Conservation (phyloP, 2,329 filamentous ascomycete genomes). For the Capronia epimyces region DNA sequence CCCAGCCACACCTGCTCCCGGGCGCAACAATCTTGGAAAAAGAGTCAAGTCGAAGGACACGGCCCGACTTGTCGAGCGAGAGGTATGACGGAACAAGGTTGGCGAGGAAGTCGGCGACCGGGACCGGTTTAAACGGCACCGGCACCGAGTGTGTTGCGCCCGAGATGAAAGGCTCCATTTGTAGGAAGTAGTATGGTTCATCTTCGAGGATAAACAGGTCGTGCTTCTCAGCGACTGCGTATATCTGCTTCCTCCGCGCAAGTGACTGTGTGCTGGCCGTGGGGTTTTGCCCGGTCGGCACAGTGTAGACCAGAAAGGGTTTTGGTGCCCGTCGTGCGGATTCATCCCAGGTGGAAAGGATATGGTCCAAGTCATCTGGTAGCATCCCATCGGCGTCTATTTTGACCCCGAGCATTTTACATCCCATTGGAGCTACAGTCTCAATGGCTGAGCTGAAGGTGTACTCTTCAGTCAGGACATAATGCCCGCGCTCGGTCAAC, state of each 20-base stretch:
- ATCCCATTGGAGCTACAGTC: conserved; percentile 58
- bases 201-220: conserved; percentile 85
- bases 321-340: conserved; percentile 54
- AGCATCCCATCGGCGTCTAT: conserved; percentile 64
- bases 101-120: conserved; percentile 66
- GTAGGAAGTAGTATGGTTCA: conserved; percentile 90
- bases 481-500: conserved; percentile 70
- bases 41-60: conserved; percentile 84
- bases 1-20: conserved; percentile 77
- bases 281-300: conserved; percentile 82
- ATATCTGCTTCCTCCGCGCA: conserved; percentile 65
- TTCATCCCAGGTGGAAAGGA: conserved; percentile 62
- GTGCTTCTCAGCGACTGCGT: conserved; percentile 73
- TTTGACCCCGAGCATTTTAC: conserved; percentile 55
- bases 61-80: conserved; percentile 76
- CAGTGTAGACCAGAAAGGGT: conserved; percentile 64
- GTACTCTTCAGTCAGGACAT: conserved; percentile 81
- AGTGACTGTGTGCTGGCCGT: conserved; percentile 75
- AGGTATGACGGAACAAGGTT: conserved; percentile 69
- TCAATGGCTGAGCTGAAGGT: conserved; percentile 76
- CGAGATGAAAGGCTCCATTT: conserved; percentile 66
- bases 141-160: conserved; percentile 36
- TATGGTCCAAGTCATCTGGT: conserved; percentile 55
- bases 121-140: conserved; percentile 47
- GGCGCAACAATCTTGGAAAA: conserved; percentile 89